phyloP scores from a whole-genome alignment of 768 basidiomycete species.

The Saitozyma sp. region DNA sequence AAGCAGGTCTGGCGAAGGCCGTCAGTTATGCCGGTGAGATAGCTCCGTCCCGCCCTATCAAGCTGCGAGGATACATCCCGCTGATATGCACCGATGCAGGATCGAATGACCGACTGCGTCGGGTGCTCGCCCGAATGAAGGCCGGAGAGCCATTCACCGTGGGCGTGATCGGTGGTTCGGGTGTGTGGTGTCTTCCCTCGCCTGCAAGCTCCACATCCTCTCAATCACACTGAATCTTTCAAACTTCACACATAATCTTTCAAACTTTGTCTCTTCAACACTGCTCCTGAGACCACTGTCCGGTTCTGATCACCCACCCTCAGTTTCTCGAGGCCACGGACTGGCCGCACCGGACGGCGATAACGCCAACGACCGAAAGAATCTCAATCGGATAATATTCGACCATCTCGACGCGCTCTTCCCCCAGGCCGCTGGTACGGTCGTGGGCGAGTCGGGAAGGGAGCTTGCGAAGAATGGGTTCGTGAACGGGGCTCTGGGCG shows the following conservation, averaged over 20 bases:
- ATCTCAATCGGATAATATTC: conserved; percentile 35
- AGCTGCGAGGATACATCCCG: neutral
- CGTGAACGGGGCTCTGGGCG: conserved; percentile 47
- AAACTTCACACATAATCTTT: neutral
- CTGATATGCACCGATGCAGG: conserved; percentile 12
- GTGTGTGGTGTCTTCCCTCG: conserved; percentile 14
- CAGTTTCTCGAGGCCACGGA: conserved; percentile 18
- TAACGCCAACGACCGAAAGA: conserved; percentile 16
- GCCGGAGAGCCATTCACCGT: conserved; percentile 37
- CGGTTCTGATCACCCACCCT: conserved; percentile 1
- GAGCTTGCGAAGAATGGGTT: conserved; percentile 34
- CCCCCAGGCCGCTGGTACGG: conserved; percentile 17
- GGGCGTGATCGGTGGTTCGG: conserved; percentile 42
- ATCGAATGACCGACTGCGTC: conserved; percentile 28
- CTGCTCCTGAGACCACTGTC: too few relatives aligned
- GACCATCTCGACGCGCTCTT: conserved; percentile 33
- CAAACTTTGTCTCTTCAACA: neutral
- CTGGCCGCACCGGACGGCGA: conserved; percentile 11
- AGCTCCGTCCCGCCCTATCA: neutral
- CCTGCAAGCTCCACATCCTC: neutral
- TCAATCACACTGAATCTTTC: neutral
- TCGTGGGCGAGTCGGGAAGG: conserved; percentile 12
- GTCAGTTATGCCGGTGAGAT: neutral
- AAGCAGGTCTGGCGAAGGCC: neutral
- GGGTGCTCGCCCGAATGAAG: conserved; percentile 25